These are phyloP conservation scores for Hypoxylon sp. DNA, from an alignment of 2,329 filamentous ascomycete species.

Conservation along the genomic window DNA sequence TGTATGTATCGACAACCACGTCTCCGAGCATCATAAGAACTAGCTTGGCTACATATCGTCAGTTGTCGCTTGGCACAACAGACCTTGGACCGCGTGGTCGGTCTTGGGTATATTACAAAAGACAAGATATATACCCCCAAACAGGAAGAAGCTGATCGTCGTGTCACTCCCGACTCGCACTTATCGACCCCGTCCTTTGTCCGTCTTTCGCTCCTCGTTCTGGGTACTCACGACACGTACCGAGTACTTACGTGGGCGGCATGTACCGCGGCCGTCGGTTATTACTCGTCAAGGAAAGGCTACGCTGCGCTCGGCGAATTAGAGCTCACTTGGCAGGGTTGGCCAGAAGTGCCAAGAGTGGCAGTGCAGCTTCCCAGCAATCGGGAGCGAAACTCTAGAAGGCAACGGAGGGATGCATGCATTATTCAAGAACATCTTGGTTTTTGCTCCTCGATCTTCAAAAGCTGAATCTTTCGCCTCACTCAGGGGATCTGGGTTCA, in stretches of 20 bases:
- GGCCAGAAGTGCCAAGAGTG: constrained; percentile 44
- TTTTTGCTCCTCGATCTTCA: constrained; percentile 1
- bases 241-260: constrained; percentile 25
- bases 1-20: neutral
- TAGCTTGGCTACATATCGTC: constrained; percentile 14
- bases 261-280: constrained; percentile 28
- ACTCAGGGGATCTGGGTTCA: constrained; percentile 10
- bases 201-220: neutral
- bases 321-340: constrained; percentile 26
- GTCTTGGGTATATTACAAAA: constrained; percentile 36
- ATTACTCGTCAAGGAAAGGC: constrained; percentile 38
- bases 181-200: constrained; percentile 3
- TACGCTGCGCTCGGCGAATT: constrained; percentile 35
- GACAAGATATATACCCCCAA: constrained; percentile 17
- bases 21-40: constrained; percentile 4
- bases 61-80: constrained; percentile 34
- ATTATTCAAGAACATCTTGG: constrained; percentile 26
- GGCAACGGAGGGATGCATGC: neutral
- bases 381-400: constrained; percentile 9
- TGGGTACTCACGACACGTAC: constrained; percentile 5
- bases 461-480: constrained; percentile 24
- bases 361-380: constrained; percentile 44
- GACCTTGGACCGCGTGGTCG: constrained; percentile 34
- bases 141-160: constrained; percentile 33
- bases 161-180: constrained; percentile 25